Percentiles rank a stretch among this genome's conserved stretches.
Conservation (phyloP, 371 early-diverging fungal species). For the Choanephora cucurbitarum region DNA sequence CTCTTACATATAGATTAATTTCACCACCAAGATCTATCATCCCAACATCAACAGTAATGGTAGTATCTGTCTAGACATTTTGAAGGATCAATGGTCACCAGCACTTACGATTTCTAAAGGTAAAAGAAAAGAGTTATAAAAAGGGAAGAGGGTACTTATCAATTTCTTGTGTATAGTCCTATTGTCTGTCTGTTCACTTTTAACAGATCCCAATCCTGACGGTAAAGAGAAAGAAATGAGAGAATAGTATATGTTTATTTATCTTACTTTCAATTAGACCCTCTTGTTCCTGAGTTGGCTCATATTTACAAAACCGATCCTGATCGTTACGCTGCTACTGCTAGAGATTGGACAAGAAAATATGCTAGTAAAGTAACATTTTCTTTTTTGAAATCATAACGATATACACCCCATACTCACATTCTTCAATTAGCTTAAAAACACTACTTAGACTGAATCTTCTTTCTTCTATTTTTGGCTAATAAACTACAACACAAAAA, state of each 20-base stretch:
- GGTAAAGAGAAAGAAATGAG: conserved; percentile 27
- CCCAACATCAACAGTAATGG: conserved; percentile 99
- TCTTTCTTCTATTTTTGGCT: no score
- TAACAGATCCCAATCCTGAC: conserved; percentile 98
- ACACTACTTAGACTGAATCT: no score
- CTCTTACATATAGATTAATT: conserved; percentile 69
- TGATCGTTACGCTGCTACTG: conserved; percentile 83
- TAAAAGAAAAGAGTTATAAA: conserved; percentile 19
- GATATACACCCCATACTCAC: no score
- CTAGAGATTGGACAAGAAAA: conserved; percentile 94
- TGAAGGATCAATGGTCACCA: conserved; percentile 99
- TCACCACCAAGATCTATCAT: conserved; percentile 98
- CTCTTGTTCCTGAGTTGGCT: conserved; percentile 97
- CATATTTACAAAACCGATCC: conserved; percentile 96
- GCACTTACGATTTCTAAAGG: conserved; percentile 97
- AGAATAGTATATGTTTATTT: background rate
- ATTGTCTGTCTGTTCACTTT: conserved; percentile 94
- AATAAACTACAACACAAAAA: no score
- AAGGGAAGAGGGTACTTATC: no score
- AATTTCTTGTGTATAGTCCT: conserved; percentile 64
- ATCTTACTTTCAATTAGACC: conserved; percentile 46
- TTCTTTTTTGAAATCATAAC: no score
- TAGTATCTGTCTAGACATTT: conserved; percentile 97
- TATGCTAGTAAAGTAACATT: conserved; percentile 79
- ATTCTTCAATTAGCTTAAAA: no score